Evolutionary conservation across 495 filamentous ascomycete genomes (phyloP).

Genomic region (Parmelia sp.): DNA sequence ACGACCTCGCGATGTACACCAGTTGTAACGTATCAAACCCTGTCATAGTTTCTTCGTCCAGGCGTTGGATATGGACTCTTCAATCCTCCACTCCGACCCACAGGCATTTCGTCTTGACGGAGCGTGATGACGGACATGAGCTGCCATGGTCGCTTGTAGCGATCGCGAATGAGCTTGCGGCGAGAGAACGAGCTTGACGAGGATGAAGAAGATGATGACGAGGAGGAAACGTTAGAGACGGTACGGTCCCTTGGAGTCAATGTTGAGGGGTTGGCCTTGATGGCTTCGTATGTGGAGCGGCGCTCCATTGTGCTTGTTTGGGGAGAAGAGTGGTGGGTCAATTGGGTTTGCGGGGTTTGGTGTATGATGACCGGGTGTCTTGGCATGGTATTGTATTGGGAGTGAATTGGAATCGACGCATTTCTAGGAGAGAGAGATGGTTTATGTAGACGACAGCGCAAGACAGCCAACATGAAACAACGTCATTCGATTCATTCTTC

Average conservation of each 20-base stretch:
- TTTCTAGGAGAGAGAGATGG: not conserved
- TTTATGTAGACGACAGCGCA: not conserved
- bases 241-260: constrained; percentile 9
- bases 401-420: not conserved
- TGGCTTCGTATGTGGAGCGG: not conserved
- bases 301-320: not conserved
- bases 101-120: constrained; percentile 17
- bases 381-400: not conserved
- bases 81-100: constrained; percentile 6
- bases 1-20: not conserved
- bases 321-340: not conserved
- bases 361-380: not conserved
- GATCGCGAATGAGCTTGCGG: constrained; percentile 11
- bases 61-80: constrained; percentile 21
- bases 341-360: not conserved
- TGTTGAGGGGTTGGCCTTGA: constrained; percentile 3
- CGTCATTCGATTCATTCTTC: not conserved
- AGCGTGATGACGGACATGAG: constrained; percentile 19
- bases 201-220: constrained; percentile 8
- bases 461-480: not conserved
- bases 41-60: constrained; percentile 21
- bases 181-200: constrained; percentile 2
- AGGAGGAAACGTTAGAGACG: constrained; percentile 14
- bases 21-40: constrained; percentile 10
- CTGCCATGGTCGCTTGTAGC: constrained; percentile 22